Conservation (phyloP, 2,329 filamentous ascomycete species). For the Colletotrichum agaves region DNA sequence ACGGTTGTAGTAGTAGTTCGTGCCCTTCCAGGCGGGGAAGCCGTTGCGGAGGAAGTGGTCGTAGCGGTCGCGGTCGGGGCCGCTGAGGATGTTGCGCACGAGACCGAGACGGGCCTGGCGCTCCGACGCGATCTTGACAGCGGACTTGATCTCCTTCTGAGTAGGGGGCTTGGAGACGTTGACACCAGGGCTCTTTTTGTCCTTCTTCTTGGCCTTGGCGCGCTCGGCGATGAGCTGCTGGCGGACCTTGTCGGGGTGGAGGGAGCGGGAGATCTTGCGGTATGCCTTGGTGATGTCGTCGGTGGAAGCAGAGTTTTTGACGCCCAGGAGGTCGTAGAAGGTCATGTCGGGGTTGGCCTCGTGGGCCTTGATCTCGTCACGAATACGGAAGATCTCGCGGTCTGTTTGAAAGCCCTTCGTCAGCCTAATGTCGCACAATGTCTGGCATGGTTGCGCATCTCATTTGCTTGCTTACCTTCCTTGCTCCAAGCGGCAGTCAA, state of each 20-base stretch:
- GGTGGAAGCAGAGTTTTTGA: slow-evolving; percentile 76
- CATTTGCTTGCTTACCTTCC: slow-evolving; percentile 69
- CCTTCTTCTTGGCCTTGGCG: slow-evolving; percentile 63
- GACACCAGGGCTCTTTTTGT: slow-evolving; percentile 67
- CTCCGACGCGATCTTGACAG: slow-evolving; percentile 83
- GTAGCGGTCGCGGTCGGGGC: slow-evolving; percentile 84
- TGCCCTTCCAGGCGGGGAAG: slow-evolving; percentile 96
- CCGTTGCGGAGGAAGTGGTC: slow-evolving; percentile 94
- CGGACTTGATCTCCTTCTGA: slow-evolving; percentile 78
- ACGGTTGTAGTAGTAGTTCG: slow-evolving; percentile 96
- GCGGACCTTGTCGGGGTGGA: slow-evolving; percentile 97
- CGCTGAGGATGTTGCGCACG: slow-evolving; percentile 86
- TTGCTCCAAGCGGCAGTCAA: slow-evolving; percentile 84
- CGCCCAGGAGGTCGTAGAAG: slow-evolving; percentile 94
- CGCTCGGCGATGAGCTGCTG: slow-evolving; percentile 81
- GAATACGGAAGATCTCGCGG: slow-evolving; percentile 96
- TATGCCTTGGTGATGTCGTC: slow-evolving; percentile 96
- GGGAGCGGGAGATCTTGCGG: slow-evolving; percentile 82
- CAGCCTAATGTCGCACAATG: slow-evolving; percentile 3
- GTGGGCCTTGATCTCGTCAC: slow-evolving; percentile 81
- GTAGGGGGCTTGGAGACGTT: slow-evolving; percentile 77
- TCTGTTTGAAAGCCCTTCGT: slow-evolving; percentile 63
- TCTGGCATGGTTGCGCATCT: background rate
- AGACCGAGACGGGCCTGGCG: slow-evolving; percentile 86
- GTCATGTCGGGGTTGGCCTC: slow-evolving; percentile 80